Base-by-base conservation (phyloP, 768 basidiomycete species). In the Pleurotus platypus region DNA sequence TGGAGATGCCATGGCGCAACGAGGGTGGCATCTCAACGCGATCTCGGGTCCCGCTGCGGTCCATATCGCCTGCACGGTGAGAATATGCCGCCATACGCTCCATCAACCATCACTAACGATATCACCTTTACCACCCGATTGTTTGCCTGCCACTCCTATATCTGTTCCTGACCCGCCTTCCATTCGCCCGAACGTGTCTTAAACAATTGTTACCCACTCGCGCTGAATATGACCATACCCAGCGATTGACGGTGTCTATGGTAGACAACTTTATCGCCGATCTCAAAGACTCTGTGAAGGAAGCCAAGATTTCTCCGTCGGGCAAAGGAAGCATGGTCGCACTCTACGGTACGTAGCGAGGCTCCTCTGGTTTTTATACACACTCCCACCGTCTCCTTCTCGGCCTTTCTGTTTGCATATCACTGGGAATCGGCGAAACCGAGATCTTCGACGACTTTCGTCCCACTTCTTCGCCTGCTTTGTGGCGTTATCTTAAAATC, bases 21-120 rank as follows among this genome's bases (percentile, higher is more conserved):
- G 78, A 40, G 97, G 95, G 2, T 98, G 95, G 94, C 92, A 96
- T 73, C 66, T 99, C 61, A 98, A 93, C 65, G 94, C 86, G 12
- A 69, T 99, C 57, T 81, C 76, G 43, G 77, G 82, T 8, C 93
- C 94, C 1, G 76, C 89, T 9, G 94, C 88, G 7, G 79, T 98
- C 43, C 97, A 99, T 71, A 91, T 98, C 62, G 94, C 94, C 37
- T 90, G 89, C 72, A 99, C 96, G 64, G 93, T 96, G 64, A 63
- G 89, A 68, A 38, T 54, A 12, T 11, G 47, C 43, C 35, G 30
- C 30, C 30, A 35, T 35, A 35, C 30, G 30, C 30, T 35, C 30
- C 30, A 35, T 35, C 30, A 35, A 35, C 9, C 9, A 35, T 35
- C 30, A 35, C 30, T 35, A 35, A 35, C 30, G 8, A 35, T 35